These are phyloP conservation scores for Umbilicus rupestris DNA, from an alignment of 164 flowering plant species.

Conservation along the genomic window DNA sequence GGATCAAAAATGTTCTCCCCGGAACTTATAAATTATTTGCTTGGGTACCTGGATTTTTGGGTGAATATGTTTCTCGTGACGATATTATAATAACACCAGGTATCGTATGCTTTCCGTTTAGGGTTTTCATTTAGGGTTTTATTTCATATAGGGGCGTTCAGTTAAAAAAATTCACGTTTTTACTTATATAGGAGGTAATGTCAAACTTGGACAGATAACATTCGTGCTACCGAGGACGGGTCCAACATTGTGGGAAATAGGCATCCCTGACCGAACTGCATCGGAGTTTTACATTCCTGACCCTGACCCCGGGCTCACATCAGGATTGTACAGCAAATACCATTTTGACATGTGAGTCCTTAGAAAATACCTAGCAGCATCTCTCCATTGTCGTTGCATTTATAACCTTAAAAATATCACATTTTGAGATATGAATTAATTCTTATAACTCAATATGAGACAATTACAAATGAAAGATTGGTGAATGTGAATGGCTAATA, in stretches of 20 bases:
- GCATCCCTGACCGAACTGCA: constrained; percentile 52
- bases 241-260: constrained; percentile 62
- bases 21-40: constrained; percentile 40
- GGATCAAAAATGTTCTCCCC: constrained; percentile 21
- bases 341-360: constrained; percentile 26
- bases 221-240: constrained; percentile 44
- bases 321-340: constrained; percentile 19
- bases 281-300: constrained; percentile 50
- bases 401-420: too few species aligned
- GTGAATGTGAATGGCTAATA: too few species aligned
- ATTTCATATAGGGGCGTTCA: too few species aligned
- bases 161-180: too few species aligned
- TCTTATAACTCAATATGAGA: too few species aligned
- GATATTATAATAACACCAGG: constrained; percentile 28
- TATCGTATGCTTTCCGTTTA: too few species aligned
- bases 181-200: constrained; percentile 22
- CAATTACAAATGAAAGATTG: too few species aligned
- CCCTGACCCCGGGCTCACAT: constrained; percentile 27
- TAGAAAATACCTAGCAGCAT: too few species aligned
- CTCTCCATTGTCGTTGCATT: too few species aligned
- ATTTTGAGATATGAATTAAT: too few species aligned
- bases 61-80: constrained; percentile 24
- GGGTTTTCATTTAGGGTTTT: too few species aligned
- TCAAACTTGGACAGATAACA: constrained; percentile 19
- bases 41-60: constrained; percentile 43